A percentile compares a stretch with the other conserved stretches of the same genome.
phyloP scores from a whole-genome alignment of 495 filamentous ascomycete genomes.

The Penicillium flavigenum region DNA sequence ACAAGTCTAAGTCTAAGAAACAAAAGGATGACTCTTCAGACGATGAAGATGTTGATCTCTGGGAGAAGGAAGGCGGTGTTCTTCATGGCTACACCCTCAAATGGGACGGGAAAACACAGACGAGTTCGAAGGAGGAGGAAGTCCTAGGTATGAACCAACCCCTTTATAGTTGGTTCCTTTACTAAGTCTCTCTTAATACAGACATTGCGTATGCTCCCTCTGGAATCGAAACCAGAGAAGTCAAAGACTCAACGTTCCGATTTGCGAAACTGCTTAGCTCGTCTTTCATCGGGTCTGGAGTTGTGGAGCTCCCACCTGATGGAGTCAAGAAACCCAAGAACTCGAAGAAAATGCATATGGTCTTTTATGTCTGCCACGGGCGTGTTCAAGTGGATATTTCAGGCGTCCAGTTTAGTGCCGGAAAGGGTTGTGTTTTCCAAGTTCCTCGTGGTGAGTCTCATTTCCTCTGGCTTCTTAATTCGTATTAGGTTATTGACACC shows the following conservation, averaged over 20 bases:
- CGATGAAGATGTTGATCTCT: conserved; percentile 54
- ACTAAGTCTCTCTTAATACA: conserved; percentile 25
- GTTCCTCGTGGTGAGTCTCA: conserved; percentile 81
- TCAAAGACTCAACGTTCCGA: conserved; percentile 71
- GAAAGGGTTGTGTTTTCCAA: conserved; percentile 85
- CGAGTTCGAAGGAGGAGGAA: conserved; percentile 56
- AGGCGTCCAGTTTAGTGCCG: conserved; percentile 77
- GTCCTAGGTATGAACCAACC: conserved; percentile 48
- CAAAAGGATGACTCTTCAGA: conserved; percentile 38
- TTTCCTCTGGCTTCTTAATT: background rate
- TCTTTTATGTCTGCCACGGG: conserved; percentile 83
- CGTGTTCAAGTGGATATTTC: conserved; percentile 70
- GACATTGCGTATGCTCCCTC: conserved; percentile 74
- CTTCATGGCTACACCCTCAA: conserved; percentile 56
- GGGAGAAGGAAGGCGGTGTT: conserved; percentile 61
- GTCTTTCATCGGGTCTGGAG: conserved; percentile 81
- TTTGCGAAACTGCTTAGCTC: conserved; percentile 84
- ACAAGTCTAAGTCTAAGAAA: conserved; percentile 41
- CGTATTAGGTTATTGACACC: background rate
- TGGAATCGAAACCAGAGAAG: conserved; percentile 72
- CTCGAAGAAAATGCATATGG: conserved; percentile 89
- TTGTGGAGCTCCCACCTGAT: conserved; percentile 82
- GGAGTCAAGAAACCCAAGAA: conserved; percentile 86
- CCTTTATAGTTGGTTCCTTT: background rate
- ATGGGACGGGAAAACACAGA: conserved; percentile 54